phyloP scores from a whole-genome alignment of 495 filamentous ascomycete species.

The Aspergillus indologenus region DNA sequence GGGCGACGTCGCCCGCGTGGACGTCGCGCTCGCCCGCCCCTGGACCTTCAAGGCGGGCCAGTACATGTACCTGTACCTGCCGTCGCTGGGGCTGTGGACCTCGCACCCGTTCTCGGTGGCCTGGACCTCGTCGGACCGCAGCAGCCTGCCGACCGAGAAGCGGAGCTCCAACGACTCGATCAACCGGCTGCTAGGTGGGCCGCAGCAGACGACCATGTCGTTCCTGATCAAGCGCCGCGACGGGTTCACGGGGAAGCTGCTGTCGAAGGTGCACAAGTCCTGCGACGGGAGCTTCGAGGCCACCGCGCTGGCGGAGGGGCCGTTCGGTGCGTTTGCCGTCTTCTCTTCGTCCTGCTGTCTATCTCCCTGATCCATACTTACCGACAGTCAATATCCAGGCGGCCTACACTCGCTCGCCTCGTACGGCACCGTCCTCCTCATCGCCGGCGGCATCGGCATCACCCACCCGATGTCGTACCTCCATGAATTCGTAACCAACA shows the following conservation, averaged over 20 bases:
- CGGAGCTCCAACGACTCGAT: slow-evolving; percentile 34
- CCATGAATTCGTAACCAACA: slow-evolving; percentile 46
- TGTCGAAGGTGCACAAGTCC: slow-evolving; percentile 41
- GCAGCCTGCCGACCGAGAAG: slow-evolving; percentile 23
- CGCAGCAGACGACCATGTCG: slow-evolving; percentile 41
- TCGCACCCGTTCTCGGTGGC: slow-evolving; percentile 59
- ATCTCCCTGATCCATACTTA: too few relatives aligned
- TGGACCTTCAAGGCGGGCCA: slow-evolving; percentile 51
- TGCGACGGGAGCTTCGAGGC: slow-evolving; percentile 41
- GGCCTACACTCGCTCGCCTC: slow-evolving; percentile 49
- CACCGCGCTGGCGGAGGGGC: slow-evolving; percentile 52
- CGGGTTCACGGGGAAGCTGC: slow-evolving; percentile 52
- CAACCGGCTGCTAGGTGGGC: slow-evolving; percentile 30
- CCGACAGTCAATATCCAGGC: slow-evolving; percentile 25
- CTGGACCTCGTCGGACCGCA: slow-evolving; percentile 37
- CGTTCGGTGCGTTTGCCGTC: slow-evolving; percentile 52
- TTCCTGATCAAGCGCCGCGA: slow-evolving; percentile 53
- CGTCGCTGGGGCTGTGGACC: slow-evolving; percentile 47
- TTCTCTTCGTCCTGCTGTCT: too few relatives aligned
- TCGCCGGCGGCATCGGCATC: slow-evolving; percentile 59
- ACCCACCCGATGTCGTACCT: slow-evolving; percentile 57
- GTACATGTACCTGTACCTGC: slow-evolving; percentile 57
- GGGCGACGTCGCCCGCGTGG: slow-evolving; percentile 47
- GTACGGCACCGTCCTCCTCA: slow-evolving; percentile 53
- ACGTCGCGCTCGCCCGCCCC: slow-evolving; percentile 46